Evolutionary conservation across 1,284 basidiomycete species (phyloP), one percentile per base, ranked within the genome.

Genomic region (Fomitopsis betulina): DNA sequence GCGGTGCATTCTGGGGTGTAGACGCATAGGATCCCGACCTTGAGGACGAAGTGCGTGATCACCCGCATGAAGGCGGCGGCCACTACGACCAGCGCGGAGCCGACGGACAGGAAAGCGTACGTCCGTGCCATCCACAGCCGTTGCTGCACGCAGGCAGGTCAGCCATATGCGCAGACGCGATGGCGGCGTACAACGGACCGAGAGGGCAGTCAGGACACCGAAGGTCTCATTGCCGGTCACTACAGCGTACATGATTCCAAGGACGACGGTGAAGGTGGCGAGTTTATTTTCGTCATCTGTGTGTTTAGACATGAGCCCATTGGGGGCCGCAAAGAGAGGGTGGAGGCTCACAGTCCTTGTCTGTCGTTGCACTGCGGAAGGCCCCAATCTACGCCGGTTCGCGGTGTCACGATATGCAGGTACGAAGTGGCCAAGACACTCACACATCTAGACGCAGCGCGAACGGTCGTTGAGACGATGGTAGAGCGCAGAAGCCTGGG

Each of bases 41-140:
- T 89, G 67, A 81, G 77, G 1, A 76, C 73, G 70, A 90, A 92
- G 67, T 93, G 91, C 1, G 82, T 72, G 7, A 91, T 70, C 8
- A 85, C 75, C 17, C 80, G 75, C 54, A 89, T 65, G 55, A 91
- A 72, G 6, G 81, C 83, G 1, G 80, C 74, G 0, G 72, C 86
- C 10, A 81, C 65, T 25, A 87, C 76, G 0, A 86, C 65, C 37
- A 86, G 64, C 21, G 82, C 72, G 7, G 80, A 80, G 5, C 82
- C 63, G 6, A 80, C 73, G 2, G 83, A 82, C 21, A 84, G 64
- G 53, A 81, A 75, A 0, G 84, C 77, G 65, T 87, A 87, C 3
- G 83, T 63, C 54, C 81, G 78, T 32, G 87, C 78, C 23, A 90
- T 63, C 0, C 66, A 50, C 0, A 84, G 62, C 53, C 81, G 84